phyloP scores from a whole-genome alignment of 306 rosid genomes.

The Carpinus viminea region DNA sequence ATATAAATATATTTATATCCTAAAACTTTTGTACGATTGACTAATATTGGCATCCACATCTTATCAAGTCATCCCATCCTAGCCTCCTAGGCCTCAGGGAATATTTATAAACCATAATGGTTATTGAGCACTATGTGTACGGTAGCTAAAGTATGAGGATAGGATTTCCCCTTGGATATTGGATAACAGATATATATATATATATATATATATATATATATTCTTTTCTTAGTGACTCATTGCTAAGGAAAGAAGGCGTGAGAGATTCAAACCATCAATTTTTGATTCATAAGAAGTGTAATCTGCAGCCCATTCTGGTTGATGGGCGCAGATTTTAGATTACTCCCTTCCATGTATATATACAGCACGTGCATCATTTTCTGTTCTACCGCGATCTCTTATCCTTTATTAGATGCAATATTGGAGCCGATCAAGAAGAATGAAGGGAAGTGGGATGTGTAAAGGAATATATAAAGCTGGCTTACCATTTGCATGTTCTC shows the following conservation, averaged over 20 bases:
- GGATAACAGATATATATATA: no score
- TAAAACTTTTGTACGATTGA: not conserved
- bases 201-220: no score
- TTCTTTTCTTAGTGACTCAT: no score
- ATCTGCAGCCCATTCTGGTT: not conserved
- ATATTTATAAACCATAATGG: not conserved
- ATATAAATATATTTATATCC: not conserved
- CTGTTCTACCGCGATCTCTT: not conserved
- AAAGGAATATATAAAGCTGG: not conserved
- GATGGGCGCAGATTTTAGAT: not conserved
- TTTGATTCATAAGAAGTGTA: no score
- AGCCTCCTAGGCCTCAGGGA: not conserved
- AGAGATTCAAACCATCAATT: no score
- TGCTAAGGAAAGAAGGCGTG: no score
- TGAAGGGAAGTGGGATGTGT: not conserved
- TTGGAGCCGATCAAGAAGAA: not conserved
- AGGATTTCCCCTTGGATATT: no score
- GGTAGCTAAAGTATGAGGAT: no score
- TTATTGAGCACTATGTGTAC: no score
- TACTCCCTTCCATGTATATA: not conserved
- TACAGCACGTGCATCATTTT: not conserved
- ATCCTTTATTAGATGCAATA: not conserved
- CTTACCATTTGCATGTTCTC: not conserved
- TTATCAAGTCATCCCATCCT: not conserved
- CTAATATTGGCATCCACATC: not conserved